Conservation (phyloP, 1,284 basidiomycete species). For the Boletellus deceptivus region DNA sequence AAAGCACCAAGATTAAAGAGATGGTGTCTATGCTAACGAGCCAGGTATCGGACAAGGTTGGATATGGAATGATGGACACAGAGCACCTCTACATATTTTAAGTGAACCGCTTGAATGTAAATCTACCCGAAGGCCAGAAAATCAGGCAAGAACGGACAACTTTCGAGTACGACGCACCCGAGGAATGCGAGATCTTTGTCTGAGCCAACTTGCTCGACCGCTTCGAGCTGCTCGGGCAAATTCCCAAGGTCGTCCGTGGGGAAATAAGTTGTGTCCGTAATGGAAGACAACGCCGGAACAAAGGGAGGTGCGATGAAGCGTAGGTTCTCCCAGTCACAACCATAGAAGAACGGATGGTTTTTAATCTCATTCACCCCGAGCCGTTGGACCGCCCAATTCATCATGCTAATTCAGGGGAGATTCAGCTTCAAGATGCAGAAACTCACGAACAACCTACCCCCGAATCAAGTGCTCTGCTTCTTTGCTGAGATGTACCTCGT, state of each 20-base stretch:
- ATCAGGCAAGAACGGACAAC: conserved; percentile 7
- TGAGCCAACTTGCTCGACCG: conserved; percentile 67
- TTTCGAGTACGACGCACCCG: conserved; percentile 52
- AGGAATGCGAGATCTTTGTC: conserved; percentile 93
- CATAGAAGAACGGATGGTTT: conserved; percentile 93
- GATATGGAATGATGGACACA: not conserved
- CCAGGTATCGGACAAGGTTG: conserved; percentile 23
- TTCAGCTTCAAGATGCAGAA: conserved; percentile 7
- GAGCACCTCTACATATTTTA: conserved; percentile 22
- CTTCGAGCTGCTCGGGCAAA: conserved; percentile 71
- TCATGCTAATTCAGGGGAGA: conserved; percentile 51
- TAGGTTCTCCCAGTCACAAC: conserved; percentile 91
- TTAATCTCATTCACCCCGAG: conserved; percentile 88
- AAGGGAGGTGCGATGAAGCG: conserved; percentile 95
- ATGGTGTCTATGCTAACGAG: conserved; percentile 28
- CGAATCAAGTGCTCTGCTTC: conserved; percentile 93
- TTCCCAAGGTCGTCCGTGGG: conserved; percentile 94
- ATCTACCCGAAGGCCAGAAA: conserved; percentile 42
- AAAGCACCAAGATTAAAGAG: conserved; percentile 26
- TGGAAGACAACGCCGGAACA: conserved; percentile 88
- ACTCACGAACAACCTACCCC: conserved; percentile 45
- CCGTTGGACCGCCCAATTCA: conserved; percentile 82
- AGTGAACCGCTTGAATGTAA: conserved; percentile 81
- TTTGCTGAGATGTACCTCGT: conserved; percentile 91
- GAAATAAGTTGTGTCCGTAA: conserved; percentile 97